Percentiles rank a stretch among this genome's conserved stretches.
phyloP scores from a whole-genome alignment of 2,329 filamentous ascomycete genomes.

The Stachybotrys chartarum region DNA sequence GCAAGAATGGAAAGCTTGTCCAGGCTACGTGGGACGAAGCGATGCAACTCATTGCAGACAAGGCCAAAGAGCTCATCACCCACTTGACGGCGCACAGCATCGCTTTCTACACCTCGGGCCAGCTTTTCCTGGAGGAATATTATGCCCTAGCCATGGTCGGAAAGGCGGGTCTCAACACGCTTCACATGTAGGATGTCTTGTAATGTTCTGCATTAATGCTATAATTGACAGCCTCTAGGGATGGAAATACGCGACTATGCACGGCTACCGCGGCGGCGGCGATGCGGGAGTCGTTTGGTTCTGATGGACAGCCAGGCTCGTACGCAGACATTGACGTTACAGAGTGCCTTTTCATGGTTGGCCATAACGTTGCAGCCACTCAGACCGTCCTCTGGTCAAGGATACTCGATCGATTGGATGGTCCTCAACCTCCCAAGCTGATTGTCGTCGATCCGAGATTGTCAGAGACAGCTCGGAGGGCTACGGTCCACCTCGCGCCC shows the following conservation, averaged over 20 bases:
- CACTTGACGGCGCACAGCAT: constrained; percentile 27
- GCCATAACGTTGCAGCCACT: constrained; percentile 26
- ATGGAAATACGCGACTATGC: constrained; percentile 30
- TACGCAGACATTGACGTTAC: constrained; percentile 28
- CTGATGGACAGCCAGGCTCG: constrained; percentile 27
- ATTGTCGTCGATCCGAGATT: constrained; percentile 26
- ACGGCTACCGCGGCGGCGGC: constrained; percentile 28
- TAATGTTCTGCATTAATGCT: too few species aligned
- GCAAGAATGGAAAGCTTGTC: constrained; percentile 24
- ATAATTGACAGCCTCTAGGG: constrained; percentile 14
- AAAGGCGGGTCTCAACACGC: constrained; percentile 27
- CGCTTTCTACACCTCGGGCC: constrained; percentile 28
- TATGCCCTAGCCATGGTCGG: constrained; percentile 29
- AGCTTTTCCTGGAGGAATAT: constrained; percentile 30
- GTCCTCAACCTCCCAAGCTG: constrained; percentile 24
- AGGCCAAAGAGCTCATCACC: constrained; percentile 10
- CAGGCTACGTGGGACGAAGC: constrained; percentile 28
- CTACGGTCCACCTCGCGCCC: constrained; percentile 25
- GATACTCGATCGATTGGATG: constrained; percentile 24
- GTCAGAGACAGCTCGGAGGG: constrained; percentile 23
- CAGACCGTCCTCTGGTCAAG: constrained; percentile 29
- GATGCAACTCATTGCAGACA: constrained; percentile 23
- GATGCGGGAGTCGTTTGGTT: constrained; percentile 30
- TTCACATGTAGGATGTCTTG: constrained; percentile 22
- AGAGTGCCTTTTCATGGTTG: constrained; percentile 27